phyloP scores from a whole-genome alignment of 148 eudicot species.

The Oxyria digyna region DNA sequence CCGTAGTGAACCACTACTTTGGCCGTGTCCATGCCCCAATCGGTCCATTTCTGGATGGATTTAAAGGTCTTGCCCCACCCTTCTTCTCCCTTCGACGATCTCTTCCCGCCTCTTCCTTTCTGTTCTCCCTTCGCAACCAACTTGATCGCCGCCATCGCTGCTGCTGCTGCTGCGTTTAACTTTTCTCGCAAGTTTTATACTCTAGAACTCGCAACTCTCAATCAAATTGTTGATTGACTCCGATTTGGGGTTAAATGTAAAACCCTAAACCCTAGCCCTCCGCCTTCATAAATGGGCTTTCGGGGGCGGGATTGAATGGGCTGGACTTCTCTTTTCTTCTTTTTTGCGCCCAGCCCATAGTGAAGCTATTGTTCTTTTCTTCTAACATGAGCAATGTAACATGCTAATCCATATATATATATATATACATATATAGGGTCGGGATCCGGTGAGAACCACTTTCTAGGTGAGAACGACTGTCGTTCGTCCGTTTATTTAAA shows the following conservation, averaged over 20 bases:
- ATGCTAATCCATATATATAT: too few species aligned
- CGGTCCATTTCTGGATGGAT: slow-evolving; percentile 11
- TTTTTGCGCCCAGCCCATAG: not conserved
- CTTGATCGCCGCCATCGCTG: not conserved
- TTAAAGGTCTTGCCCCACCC: not conserved
- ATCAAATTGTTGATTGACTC: not conserved
- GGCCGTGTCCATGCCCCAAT: slow-evolving; percentile 2
- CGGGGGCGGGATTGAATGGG: too few species aligned
- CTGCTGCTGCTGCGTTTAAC: not conserved
- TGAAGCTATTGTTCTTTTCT: too few species aligned
- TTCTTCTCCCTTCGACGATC: slow-evolving; percentile 5
- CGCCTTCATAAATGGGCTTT: not conserved
- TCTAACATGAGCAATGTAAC: too few species aligned
- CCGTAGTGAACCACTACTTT: slow-evolving; percentile 7
- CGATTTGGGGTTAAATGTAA: not conserved
- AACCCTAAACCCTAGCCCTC: not conserved
- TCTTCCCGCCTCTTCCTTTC: not conserved
- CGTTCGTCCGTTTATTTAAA: too few species aligned
- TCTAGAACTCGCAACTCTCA: not conserved
- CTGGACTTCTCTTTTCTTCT: not conserved
- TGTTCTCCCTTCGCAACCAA: not conserved
- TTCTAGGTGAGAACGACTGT: too few species aligned
- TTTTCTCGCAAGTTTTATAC: not conserved
- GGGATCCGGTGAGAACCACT: too few species aligned
- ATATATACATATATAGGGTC: too few species aligned